These are phyloP conservation scores for Actinomucor elegans DNA, from an alignment of 371 early-diverging fungal species.

Conservation along the genomic window DNA sequence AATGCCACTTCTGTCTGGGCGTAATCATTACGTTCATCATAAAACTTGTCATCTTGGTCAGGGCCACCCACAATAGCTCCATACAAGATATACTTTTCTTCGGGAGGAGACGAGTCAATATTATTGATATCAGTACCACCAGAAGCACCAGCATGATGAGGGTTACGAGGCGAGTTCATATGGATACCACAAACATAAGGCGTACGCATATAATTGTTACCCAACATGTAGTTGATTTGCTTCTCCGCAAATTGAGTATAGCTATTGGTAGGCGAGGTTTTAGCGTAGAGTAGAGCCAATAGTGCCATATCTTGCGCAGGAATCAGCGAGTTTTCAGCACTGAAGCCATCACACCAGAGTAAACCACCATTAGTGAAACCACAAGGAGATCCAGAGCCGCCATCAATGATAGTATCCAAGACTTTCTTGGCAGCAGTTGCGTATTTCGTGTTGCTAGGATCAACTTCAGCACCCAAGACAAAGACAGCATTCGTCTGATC, in stretches of 20 bases:
- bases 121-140: conserved; percentile 51
- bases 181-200: conserved; percentile 67
- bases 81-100: conserved; percentile 44
- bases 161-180: conserved; percentile 60
- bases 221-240: conserved; percentile 61
- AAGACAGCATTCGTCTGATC: conserved; percentile 52
- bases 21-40: conserved; percentile 52
- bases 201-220: conserved; percentile 56
- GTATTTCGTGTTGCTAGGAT: conserved; percentile 39
- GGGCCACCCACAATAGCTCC: conserved; percentile 70
- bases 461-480: conserved; percentile 54
- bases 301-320: conserved; percentile 45
- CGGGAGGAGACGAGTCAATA: conserved; percentile 42
- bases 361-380: conserved; percentile 54
- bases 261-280: conserved; percentile 16
- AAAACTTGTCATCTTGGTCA: conserved; percentile 51
- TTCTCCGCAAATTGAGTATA: conserved; percentile 47
- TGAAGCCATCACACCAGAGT: conserved; percentile 54
- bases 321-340: conserved; percentile 49
- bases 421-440: conserved; percentile 32
- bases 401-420: conserved; percentile 30
- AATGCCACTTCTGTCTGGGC: conserved; percentile 58
- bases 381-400: conserved; percentile 37
- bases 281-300: conserved; percentile 42
- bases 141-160: conserved; percentile 65